Conservation (phyloP, 305 asterid species). For the Petunia hybrid region DNA sequence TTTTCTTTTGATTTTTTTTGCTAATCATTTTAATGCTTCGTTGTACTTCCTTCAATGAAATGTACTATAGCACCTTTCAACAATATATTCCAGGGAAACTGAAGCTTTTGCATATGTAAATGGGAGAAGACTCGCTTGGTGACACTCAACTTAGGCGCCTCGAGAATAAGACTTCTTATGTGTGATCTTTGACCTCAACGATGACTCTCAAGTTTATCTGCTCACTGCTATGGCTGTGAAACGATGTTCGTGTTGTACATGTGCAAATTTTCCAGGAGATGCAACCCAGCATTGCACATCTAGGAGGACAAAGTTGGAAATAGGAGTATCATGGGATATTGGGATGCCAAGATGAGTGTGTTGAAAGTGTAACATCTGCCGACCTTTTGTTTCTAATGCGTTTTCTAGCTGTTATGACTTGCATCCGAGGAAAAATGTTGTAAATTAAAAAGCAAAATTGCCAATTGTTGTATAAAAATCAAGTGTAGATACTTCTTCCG, state of each 20-base stretch:
- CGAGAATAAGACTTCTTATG: conserved; percentile 5
- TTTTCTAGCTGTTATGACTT: not conserved
- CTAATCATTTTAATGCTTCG: not conserved
- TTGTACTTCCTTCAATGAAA: not conserved
- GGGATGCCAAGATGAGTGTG: not conserved
- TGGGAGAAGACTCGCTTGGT: not conserved
- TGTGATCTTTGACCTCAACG: not conserved
- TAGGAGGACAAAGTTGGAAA: not conserved
- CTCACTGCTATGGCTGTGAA: not conserved
- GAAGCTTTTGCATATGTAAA: not conserved
- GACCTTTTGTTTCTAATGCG: not conserved
- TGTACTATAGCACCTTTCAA: not conserved
- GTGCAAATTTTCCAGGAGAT: not conserved
- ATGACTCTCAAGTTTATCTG: conserved; percentile 11
- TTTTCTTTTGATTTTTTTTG: no score
- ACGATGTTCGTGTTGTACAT: conserved; percentile 1
- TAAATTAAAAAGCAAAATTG: conserved; percentile 4
- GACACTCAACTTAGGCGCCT: not conserved
- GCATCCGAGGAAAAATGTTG: not conserved
- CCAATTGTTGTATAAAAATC: not conserved
- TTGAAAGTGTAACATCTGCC: not conserved
- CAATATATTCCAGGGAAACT: not conserved
- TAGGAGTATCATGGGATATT: not conserved
- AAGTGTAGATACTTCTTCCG: not conserved
- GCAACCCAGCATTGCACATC: not conserved